Evolutionary conservation across 1,284 basidiomycete genomes (phyloP).

Genomic region (Schizophyllum amplum): DNA sequence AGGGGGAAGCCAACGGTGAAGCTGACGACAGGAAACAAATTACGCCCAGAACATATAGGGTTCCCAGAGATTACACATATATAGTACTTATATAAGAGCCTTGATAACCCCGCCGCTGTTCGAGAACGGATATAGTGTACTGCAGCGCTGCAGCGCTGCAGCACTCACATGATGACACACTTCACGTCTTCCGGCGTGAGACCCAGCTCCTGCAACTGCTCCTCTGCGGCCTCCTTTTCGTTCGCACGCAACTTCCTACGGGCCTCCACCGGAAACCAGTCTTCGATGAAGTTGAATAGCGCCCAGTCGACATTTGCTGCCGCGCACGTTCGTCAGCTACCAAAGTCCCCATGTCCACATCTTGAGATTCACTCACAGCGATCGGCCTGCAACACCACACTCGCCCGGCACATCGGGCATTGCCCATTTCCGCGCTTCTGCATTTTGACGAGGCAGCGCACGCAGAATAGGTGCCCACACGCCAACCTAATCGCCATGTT

Average conservation of each 20-base stretch:
- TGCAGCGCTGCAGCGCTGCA: too few relatives aligned
- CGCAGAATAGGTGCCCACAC: slow-evolving; percentile 91
- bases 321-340: slow-evolving; percentile 1
- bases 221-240: slow-evolving; percentile 66
- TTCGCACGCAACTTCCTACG: slow-evolving; percentile 72
- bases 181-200: background rate
- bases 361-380: slow-evolving; percentile 43
- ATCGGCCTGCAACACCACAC: slow-evolving; percentile 70
- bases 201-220: slow-evolving; percentile 57
- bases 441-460: slow-evolving; percentile 89
- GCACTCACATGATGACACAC: background rate
- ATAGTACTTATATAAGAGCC: too few relatives aligned
- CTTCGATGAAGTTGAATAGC: slow-evolving; percentile 78
- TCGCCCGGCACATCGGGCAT: slow-evolving; percentile 84
- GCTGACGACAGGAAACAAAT: too few relatives aligned
- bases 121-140: too few relatives aligned
- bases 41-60: too few relatives aligned
- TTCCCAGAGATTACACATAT: too few relatives aligned
- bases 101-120: too few relatives aligned
- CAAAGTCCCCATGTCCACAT: background rate
- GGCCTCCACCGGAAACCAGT: slow-evolving; percentile 90
- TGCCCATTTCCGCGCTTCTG: slow-evolving; percentile 75
- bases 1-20: too few relatives aligned
- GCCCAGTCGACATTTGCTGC: slow-evolving; percentile 78
- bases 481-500: slow-evolving; percentile 36